Conservation (phyloP, 1,284 basidiomycete genomes). For the Sanghuangporus baumii region DNA sequence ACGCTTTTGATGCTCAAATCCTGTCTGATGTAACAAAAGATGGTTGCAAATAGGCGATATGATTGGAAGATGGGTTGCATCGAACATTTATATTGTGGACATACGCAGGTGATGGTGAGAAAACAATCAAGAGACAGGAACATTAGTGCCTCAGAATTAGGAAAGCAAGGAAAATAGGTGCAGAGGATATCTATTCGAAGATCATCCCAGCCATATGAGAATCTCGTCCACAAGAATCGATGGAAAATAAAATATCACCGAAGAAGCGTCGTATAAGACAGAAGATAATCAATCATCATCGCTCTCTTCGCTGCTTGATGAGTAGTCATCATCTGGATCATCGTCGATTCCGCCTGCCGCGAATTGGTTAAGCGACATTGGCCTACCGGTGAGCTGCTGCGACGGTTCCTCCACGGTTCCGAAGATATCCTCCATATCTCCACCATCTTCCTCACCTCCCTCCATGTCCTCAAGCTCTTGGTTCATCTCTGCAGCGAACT, state of each 20-base stretch:
- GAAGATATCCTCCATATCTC: constrained; percentile 31
- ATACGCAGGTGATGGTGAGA: no score
- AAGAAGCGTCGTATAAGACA: neutral
- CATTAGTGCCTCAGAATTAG: no score
- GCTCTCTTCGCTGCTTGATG: constrained; percentile 56
- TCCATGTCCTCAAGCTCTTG: constrained; percentile 27
- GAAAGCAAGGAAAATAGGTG: no score
- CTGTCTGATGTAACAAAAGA: no score
- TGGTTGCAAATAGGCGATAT: no score
- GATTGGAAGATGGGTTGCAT: no score
- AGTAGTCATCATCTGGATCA: constrained; percentile 48
- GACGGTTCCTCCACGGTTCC: constrained; percentile 20
- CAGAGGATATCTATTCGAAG: no score
- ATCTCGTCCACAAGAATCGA: no score
- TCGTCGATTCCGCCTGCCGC: constrained; percentile 35
- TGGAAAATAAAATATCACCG: neutral
- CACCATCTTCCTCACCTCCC: constrained; percentile 24
- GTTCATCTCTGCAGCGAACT: constrained; percentile 43
- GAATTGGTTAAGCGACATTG: constrained; percentile 50
- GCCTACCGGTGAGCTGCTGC: constrained; percentile 24
- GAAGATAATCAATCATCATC: constrained; percentile 49
- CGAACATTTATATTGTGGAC: no score
- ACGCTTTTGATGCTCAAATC: no score
- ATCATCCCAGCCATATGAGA: no score
- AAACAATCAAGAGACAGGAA: no score